Evolutionary conservation across 1,284 basidiomycete species (phyloP), one percentile per base, ranked within the genome.

Genomic region (Cystodermella granulosa): DNA sequence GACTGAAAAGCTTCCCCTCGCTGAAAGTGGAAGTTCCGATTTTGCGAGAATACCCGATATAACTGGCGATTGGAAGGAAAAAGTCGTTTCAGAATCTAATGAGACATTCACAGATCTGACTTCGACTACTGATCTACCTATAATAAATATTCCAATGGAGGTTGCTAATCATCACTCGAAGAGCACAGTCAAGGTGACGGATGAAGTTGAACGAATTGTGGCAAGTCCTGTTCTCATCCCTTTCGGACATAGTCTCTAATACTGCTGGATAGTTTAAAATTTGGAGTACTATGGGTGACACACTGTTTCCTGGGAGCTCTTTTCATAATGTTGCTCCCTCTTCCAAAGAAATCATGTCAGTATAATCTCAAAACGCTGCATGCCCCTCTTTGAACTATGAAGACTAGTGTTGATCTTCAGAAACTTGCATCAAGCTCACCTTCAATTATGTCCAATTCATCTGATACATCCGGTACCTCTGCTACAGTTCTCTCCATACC

Each of bases 261-360:
- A 20, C 13, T 7, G 18, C 8, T 20, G 35, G 17, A 40, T 24
- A 40, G 85, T 58, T 72, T 26, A 85, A 79, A 56, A 81, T 87
- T 54, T 87, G 84, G 84, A 52, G 66, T 13, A 77, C 80, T 5
- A 68, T 81, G 7, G 77, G 80, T 24, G 83, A 86, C 39, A 65
- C 80, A 35, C 71, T 87, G 24, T 75, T 79, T 68, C 78, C 79
- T 16, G 75, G 77, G 6, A 67, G 77, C 54, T 57, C 63, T n/a
- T 77, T 71, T 54, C 60, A 71, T 45, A 54, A 57, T 3, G 55
- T 49, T 8, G 42, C 75, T 23, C 77, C 76, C 35, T 68, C 70
- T 21, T 76, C 78, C 8, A 80, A 80, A 52, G 81, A 84, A 55
- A 84, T 77, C 0, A 74, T 88, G 86, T 84, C 55, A 38, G 81